Evolutionary conservation across 2,329 filamentous ascomycete species (phyloP).

Genomic region (Coniochaeta sp.): DNA sequence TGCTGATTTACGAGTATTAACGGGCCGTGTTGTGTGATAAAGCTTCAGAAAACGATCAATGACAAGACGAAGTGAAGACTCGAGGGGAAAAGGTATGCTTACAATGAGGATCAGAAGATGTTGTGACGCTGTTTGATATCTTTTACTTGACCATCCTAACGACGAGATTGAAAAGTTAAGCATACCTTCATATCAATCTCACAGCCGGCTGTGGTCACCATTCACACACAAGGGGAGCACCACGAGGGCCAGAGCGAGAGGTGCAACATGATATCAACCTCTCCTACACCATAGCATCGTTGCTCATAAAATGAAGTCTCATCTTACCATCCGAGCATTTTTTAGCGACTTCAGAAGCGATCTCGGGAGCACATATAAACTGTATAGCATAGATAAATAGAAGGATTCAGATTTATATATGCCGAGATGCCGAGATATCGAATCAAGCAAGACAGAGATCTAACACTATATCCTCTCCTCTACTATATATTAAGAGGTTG

Average conservation of each 20-base stretch:
- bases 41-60: background rate
- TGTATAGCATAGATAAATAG: background rate
- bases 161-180: too few species aligned
- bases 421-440: background rate
- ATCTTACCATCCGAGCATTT: background rate
- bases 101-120: background rate
- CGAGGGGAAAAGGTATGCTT: background rate
- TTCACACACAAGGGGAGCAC: background rate
- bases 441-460: too few species aligned
- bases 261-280: background rate
- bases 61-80: background rate
- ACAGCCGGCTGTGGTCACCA: background rate
- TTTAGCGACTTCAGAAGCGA: background rate
- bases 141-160: background rate
- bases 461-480: too few species aligned
- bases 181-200: too few species aligned
- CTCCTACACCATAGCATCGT: background rate
- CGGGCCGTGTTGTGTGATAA: background rate
- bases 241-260: background rate
- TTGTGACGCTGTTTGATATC: background rate
- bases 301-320: background rate
- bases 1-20: slow-evolving; percentile 2
- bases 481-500: too few species aligned
- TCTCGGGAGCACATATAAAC: background rate
- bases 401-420: background rate